Base-by-base conservation (phyloP, 768 basidiomycete species). In the Leccinum boreale region DNA sequence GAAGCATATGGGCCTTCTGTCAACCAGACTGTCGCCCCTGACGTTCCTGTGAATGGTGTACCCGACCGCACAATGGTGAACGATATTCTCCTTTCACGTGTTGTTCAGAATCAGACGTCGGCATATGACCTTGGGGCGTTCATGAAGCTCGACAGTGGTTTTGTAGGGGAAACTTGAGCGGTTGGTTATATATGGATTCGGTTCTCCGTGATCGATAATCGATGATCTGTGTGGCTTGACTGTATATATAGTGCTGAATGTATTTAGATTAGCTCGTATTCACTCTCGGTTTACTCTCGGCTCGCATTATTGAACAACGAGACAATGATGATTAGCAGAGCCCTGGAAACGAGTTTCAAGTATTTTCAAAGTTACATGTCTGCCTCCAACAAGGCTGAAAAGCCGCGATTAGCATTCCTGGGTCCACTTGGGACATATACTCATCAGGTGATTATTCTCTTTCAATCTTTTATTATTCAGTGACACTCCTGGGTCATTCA, bases 351-450 rank as follows among this genome's bases (percentile, higher is more conserved):
- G n/a, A 31, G 52, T 14, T 59, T 50, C 19, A 55, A 55, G 28
- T 55, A 50, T 47, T 26, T 62, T 24, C 66, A 50, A n/a, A 28
- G 23, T 3, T 59, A 42, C 3, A 65, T 62, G 65, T 35, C 50
- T 21, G 8, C 46, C 19, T 45, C 60, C 15, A 45, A 45, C 15
- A 49, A 47, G n/a, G 26, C 63, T 33, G 48, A 50, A 55, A 69
- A 57, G 44, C 67, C 68, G 6, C 62, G 52, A 39, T 53, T 90
- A 21, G 81, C 82, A 51, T 81, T 84, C 66, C 74, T 90, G 44
- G 88, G 88, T 8, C 88, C 88, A 28, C 73, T 78, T 47, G 88
- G 88, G 29, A 90, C 88, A 35, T 89, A 88, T 67, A 81, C 87
- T 26, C 87, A 90, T 60, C 85, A 85, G 74, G 83, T 80, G 45